A percentile compares a stretch with the other conserved stretches of the same genome.
Conservation (phyloP, 1,284 basidiomycete genomes). For the Pterulicium gracile region DNA sequence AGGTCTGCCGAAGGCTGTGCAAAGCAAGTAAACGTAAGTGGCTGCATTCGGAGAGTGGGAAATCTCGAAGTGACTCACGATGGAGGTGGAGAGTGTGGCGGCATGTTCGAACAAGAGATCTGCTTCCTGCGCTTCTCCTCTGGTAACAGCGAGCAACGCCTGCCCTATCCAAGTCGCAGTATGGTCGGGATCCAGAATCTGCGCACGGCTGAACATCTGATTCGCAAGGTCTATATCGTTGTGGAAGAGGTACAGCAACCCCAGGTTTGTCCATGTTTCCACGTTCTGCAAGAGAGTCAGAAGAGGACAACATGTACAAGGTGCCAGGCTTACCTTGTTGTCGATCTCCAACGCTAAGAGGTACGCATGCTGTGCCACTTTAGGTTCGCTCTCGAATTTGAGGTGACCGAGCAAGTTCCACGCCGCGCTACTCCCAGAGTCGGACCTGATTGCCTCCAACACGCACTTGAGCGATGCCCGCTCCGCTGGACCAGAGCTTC, state of each 20-base stretch:
- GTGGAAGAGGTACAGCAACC: slow-evolving; percentile 81
- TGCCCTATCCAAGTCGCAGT: slow-evolving; percentile 92
- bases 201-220: slow-evolving; percentile 80
- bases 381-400: slow-evolving; percentile 59
- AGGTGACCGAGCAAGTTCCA: slow-evolving; percentile 80
- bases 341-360: slow-evolving; percentile 85
- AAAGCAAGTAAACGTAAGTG: background rate
- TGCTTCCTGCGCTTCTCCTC: slow-evolving; percentile 56
- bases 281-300: slow-evolving; percentile 45
- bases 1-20: slow-evolving; percentile 75
- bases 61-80: slow-evolving; percentile 38
- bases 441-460: slow-evolving; percentile 66
- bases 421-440: slow-evolving; percentile 64
- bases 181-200: slow-evolving; percentile 88
- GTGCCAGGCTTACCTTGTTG: slow-evolving; percentile 40
- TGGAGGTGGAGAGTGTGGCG: slow-evolving; percentile 55
- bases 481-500: slow-evolving; percentile 13
- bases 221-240: slow-evolving; percentile 79
- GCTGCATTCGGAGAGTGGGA: background rate
- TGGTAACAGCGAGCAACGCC: slow-evolving; percentile 66
- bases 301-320: slow-evolving; percentile 6
- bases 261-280: slow-evolving; percentile 81
- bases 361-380: slow-evolving; percentile 84
- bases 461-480: slow-evolving; percentile 36
- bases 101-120: slow-evolving; percentile 77